phyloP scores from a whole-genome alignment of 176 grass and related monocot species.

The Themeda triandra region DNA sequence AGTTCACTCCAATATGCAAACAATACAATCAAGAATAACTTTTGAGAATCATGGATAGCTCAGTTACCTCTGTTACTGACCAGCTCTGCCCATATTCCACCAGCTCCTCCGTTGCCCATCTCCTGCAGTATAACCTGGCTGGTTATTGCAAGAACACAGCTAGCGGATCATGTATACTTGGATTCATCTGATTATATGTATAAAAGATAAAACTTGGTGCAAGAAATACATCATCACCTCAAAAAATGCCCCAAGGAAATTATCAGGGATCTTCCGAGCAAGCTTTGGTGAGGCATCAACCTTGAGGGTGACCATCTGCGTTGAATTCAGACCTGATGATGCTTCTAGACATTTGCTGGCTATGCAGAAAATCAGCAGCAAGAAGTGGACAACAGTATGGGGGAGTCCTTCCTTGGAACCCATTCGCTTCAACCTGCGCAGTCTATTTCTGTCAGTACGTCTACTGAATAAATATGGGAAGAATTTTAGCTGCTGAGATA shows the following conservation, averaged over 20 bases:
- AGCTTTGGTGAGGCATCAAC: slow-evolving; percentile 52
- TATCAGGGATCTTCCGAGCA: slow-evolving; percentile 55
- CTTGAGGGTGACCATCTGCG: slow-evolving; percentile 34
- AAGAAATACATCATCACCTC: slow-evolving; percentile 47
- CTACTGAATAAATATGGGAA: neutral
- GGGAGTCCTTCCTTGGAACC: neutral
- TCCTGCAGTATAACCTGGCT: neutral
- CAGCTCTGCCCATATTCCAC: slow-evolving; percentile 1
- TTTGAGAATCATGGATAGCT: neutral
- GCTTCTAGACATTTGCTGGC: slow-evolving; percentile 24
- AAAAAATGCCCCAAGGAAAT: slow-evolving; percentile 79
- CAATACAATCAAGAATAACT: neutral
- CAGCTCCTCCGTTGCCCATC: slow-evolving; percentile 5
- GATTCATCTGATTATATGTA: neutral
- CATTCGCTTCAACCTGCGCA: neutral
- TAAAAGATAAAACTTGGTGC: neutral
- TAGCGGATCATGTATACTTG: too few species aligned
- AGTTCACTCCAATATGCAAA: neutral
- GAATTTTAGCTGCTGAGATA: neutral
- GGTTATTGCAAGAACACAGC: neutral
- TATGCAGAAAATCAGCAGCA: neutral
- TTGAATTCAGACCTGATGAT: slow-evolving; percentile 28
- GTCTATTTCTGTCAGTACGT: neutral
- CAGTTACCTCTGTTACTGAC: slow-evolving; percentile 13
- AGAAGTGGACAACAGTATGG: neutral